phyloP scores from a whole-genome alignment of 2,329 filamentous ascomycete species.

The Epichloe bromicola region DNA sequence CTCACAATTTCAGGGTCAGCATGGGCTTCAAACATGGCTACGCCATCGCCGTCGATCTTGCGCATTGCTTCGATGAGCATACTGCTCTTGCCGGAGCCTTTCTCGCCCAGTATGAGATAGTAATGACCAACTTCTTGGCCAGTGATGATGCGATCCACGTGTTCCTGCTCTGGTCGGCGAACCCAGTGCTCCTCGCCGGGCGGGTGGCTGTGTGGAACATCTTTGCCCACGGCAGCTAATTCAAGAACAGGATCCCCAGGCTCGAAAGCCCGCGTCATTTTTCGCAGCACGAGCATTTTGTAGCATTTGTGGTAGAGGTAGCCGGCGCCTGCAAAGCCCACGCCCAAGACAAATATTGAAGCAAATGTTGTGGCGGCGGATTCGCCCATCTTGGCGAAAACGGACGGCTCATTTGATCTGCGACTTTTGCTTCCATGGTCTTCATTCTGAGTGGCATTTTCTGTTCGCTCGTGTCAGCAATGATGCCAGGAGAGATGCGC shows the following conservation, averaged over 20 bases:
- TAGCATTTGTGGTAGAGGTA: slow-evolving; percentile 74
- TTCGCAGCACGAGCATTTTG: slow-evolving; percentile 79
- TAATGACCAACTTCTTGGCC: slow-evolving; percentile 71
- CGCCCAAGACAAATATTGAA: slow-evolving; percentile 58
- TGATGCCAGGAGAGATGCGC: not conserved
- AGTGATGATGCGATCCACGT: slow-evolving; percentile 69
- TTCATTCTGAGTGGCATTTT: not conserved
- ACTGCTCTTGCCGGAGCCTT: slow-evolving; percentile 90
- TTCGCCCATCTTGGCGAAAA: slow-evolving; percentile 54
- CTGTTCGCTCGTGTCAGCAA: not conserved
- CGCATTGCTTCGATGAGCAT: slow-evolving; percentile 95
- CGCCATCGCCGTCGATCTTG: slow-evolving; percentile 76
- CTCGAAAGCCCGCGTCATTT: slow-evolving; percentile 85
- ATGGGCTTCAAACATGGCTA: slow-evolving; percentile 94
- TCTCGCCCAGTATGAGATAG: slow-evolving; percentile 83
- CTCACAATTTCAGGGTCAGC: slow-evolving; percentile 92
- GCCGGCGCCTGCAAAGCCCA: slow-evolving; percentile 51
- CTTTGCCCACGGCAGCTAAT: slow-evolving; percentile 54
- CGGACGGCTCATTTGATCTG: slow-evolving; percentile 18
- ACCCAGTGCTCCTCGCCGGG: slow-evolving; percentile 51
- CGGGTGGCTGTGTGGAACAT: slow-evolving; percentile 32
- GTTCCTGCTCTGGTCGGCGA: slow-evolving; percentile 64
- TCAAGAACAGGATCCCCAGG: slow-evolving; percentile 85
- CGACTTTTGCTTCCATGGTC: not conserved
- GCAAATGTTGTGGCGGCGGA: slow-evolving; percentile 63